Evolutionary conservation across 2,329 filamentous ascomycete genomes (phyloP), one percentile per base, ranked within the genome.

Genomic region (Fusarium robinianum): DNA sequence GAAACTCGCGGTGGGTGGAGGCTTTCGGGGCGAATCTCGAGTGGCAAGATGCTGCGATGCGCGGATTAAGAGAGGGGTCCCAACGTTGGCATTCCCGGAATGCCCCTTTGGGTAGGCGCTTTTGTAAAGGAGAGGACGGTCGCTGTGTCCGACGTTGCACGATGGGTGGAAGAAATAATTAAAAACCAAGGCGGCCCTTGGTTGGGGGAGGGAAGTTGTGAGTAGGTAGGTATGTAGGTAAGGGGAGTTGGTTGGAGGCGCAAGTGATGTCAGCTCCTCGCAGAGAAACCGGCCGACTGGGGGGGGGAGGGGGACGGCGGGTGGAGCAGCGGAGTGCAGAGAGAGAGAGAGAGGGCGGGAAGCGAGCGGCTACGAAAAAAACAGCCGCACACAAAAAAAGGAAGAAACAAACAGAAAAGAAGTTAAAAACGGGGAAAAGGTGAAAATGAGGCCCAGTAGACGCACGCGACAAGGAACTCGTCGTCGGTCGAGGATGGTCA

Each of bases 201-300:
- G 27, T 38, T 51, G 30, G n/a, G n/a, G n/a, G 48, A 35, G 10
- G 8, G 38, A 17, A 16, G 25, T 9, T 23, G 37, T 24, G 12
- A 37, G 38, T 34, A 39, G 32, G 21, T 38, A 19, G 17, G 21
- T 21, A 30, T 16, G n/a, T n/a, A n/a, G n/a, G n/a, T 32, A 24
- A 33, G 39, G 16, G 18, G 37, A 43, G 34, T 15, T 34, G 47
- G 33, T 14, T 41, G 25, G 37, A 26, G 23, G 9, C n/a, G 23
- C 23, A 24, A 24, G 37, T 54, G 51, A 51, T 54, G 51, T 54
- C 47, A 54, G 41, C 35, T 36, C 55, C 42, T 52, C 47, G 29
- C 36, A 22, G 35, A 11, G 18, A 21, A 21, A 37, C n/a, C n/a
- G n/a, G n/a, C n/a, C n/a, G n/a, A n/a, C n/a, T n/a, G n/a, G n/a